phyloP scores from a whole-genome alignment of 768 basidiomycete genomes.

The Boletus pseudopeckii region DNA sequence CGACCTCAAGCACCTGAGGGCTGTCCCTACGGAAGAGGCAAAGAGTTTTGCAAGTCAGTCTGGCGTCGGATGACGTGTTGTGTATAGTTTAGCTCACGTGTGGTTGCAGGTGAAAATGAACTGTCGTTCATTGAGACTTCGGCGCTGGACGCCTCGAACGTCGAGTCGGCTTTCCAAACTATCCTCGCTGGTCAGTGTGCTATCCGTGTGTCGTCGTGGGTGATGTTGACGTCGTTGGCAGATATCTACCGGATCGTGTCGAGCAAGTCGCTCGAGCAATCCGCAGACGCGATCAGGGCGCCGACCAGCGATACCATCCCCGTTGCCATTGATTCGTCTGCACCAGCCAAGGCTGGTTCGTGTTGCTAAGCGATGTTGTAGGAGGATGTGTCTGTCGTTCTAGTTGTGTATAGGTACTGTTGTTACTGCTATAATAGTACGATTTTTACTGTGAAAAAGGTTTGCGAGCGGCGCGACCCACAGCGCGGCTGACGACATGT shows the following conservation, averaged over 20 bases:
- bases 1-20: slow-evolving; percentile 96
- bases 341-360: slow-evolving; percentile 49
- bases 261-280: slow-evolving; percentile 89
- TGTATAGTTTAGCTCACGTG: slow-evolving; percentile 2
- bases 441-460: slow-evolving; percentile 42
- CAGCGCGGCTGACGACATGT: slow-evolving; percentile 80
- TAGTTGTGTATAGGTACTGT: slow-evolving; percentile 27
- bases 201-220: neutral
- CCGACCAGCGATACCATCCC: slow-evolving; percentile 81
- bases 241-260: slow-evolving; percentile 99
- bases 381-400: slow-evolving; percentile 12
- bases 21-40: slow-evolving; percentile 97
- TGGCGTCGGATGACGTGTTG: slow-evolving; percentile 9
- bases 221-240: slow-evolving; percentile 29
- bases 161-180: slow-evolving; percentile 95
- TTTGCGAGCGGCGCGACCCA: slow-evolving; percentile 73
- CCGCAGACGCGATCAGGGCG: slow-evolving; percentile 72
- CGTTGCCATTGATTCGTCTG: slow-evolving; percentile 65
- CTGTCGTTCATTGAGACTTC: slow-evolving; percentile 98
- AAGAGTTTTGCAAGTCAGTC: slow-evolving; percentile 80
- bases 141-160: slow-evolving; percentile 98
- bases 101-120: slow-evolving; percentile 72
- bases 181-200: slow-evolving; percentile 77
- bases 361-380: slow-evolving; percentile 51
- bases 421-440: slow-evolving; percentile 22